Evolutionary conservation across 2,329 filamentous ascomycete species (phyloP).

Genomic region (Berkeleyomyces rouxiae): DNA sequence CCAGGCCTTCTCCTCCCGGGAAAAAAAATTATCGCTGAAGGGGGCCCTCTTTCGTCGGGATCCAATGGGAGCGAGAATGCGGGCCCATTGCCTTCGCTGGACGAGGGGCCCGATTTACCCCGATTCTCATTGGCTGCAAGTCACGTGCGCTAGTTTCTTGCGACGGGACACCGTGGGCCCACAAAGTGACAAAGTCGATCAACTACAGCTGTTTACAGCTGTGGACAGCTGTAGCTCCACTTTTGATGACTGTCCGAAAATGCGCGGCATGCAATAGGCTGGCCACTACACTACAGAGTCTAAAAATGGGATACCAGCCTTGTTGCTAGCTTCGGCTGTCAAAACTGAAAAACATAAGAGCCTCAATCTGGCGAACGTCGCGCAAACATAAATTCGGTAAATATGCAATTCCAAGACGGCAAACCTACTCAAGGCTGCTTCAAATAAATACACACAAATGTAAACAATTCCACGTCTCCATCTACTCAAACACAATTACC

Average conservation of each 20-base stretch:
- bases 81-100: slow-evolving; percentile 6
- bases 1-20: not conserved
- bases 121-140: slow-evolving; percentile 15
- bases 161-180: not conserved
- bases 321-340: not conserved
- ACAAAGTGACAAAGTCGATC: not conserved
- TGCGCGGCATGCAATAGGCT: slow-evolving; percentile 13
- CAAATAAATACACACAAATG: too few species aligned
- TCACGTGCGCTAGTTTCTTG: slow-evolving; percentile 10
- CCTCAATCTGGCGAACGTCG: too few species aligned
- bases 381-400: not conserved
- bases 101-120: slow-evolving; percentile 15
- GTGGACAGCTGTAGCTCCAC: not conserved
- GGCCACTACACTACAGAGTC: not conserved
- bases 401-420: not conserved
- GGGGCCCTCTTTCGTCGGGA: slow-evolving; percentile 7
- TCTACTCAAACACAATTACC: too few species aligned
- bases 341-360: not conserved
- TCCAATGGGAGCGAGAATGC: slow-evolving; percentile 11
- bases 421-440: too few species aligned
- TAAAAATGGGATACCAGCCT: not conserved
- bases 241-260: slow-evolving; percentile 12
- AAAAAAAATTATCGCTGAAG: slow-evolving; percentile 6
- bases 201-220: not conserved
- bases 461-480: too few species aligned